Conservation (phyloP, 2,329 filamentous ascomycete genomes). For the Fonsecaea nubica region DNA sequence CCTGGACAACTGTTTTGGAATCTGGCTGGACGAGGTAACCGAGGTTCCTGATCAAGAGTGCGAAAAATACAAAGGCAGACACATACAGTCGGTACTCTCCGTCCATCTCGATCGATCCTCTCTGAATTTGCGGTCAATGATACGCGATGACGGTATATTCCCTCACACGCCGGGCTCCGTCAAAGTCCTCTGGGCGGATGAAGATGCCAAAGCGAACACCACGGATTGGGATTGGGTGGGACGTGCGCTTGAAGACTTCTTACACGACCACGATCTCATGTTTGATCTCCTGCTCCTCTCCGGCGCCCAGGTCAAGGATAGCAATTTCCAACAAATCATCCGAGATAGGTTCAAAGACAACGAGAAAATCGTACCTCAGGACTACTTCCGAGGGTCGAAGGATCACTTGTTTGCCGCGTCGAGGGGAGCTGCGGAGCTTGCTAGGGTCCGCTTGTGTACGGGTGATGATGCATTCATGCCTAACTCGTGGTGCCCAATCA, state of each 20-base stretch:
- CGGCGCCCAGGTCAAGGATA: constrained; percentile 12
- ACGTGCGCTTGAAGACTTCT: constrained; percentile 11
- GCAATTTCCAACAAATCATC: constrained; percentile 20
- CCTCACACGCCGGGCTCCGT: constrained; percentile 7
- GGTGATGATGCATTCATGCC: constrained; percentile 10
- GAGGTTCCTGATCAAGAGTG: constrained; percentile 18
- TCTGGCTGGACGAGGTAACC: constrained; percentile 16
- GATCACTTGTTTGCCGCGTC: constrained; percentile 20
- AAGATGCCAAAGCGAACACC: constrained; percentile 4
- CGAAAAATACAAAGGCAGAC: constrained; percentile 22
- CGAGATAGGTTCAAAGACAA: constrained; percentile 20
- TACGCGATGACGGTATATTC: constrained; percentile 19
- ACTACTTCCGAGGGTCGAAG: constrained; percentile 14
- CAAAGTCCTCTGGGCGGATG: constrained; percentile 15
- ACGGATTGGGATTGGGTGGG: constrained; percentile 20
- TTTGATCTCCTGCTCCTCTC: constrained; percentile 22
- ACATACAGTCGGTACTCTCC: constrained; percentile 24
- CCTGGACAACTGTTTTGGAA: constrained; percentile 19
- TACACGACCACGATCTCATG: constrained; percentile 12
- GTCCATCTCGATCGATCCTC: constrained; percentile 20
- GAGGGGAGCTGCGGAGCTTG: constrained; percentile 17
- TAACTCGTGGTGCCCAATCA: constrained; percentile 16
- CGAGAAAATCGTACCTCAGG: constrained; percentile 18
- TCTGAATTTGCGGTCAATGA: constrained; percentile 19
- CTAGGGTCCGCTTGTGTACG: constrained; percentile 10